Evolutionary conservation across 441 rosid genomes (phyloP), one percentile per base, ranked within the genome.

Genomic region (Mallotus repandus): DNA sequence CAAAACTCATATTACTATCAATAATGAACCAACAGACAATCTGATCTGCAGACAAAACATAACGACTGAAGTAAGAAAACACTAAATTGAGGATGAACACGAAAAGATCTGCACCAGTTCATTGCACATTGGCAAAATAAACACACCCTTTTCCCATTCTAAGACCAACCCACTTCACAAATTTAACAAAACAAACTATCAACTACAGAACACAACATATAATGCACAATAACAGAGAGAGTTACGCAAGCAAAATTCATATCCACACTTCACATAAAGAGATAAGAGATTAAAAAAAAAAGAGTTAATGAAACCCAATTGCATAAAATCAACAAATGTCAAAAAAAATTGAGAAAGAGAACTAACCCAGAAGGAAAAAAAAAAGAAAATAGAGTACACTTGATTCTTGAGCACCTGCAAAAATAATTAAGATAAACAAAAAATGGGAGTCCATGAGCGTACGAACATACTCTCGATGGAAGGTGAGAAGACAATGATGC

Each of bases 401-500:
- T 19, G 65, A 19, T 48, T 64, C 19, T 57, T 45, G 60, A 70
- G 22, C 29, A 56, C 57, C 57, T 48, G 61, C n/a, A 14, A 16
- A 35, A 46, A 70, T n/a, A n/a, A n/a, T n/a, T n/a, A n/a, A n/a
- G n/a, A 29, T 29, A 29, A 29, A 29, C 32, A 29, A 29, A 29
- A 29, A 29, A n/a, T 29, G 2, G 32, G 32, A 29, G 32, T 29
- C 32, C 32, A 29, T 29, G 32, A 29, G 32, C 32, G 3, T 29
- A 61, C 14, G 72, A 77, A 64, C 87, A 84, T 82, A 94, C 98
- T 85, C 67, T 92, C 94, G 11, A 86, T 81, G 41, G 97, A 84
- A 2, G 97, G 96, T 66, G 91, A 87, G 81, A 92, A 91, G 56
- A 94, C 76, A 60, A 94, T 76, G 55, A 94, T 64, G 55, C 84